Evolutionary conservation across 169 alveolate genomes (phyloP).

Genomic region (Cryptosporidium meleagridis): DNA sequence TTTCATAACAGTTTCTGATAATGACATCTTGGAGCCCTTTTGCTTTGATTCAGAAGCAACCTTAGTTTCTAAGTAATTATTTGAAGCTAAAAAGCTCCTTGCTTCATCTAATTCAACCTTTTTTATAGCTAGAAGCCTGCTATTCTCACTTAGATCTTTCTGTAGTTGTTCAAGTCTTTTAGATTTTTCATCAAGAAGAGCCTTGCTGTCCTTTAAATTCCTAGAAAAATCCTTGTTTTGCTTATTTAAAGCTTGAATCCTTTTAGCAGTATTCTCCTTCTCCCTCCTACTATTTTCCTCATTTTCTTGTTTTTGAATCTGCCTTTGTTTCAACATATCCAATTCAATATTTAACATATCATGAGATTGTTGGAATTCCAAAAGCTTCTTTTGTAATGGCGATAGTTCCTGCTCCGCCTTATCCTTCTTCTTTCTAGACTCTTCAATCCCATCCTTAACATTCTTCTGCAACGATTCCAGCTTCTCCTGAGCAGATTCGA

Average conservation of each 20-base stretch:
- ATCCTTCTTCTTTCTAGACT: conserved; percentile 58
- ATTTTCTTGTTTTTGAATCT: conserved; percentile 77
- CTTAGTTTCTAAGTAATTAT: not conserved
- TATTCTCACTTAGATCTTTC: conserved; percentile 48
- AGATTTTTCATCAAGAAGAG: conserved; percentile 81
- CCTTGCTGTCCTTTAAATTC: conserved; percentile 79
- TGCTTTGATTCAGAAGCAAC: conserved; percentile 15
- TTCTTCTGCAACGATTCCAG: conserved; percentile 29
- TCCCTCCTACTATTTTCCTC: conserved; percentile 76
- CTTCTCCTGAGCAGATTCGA: conserved; percentile 55
- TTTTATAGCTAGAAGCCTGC: conserved; percentile 1
- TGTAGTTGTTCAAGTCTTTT: conserved; percentile 75
- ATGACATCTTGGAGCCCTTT: not conserved
- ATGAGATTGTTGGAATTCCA: conserved; percentile 20
- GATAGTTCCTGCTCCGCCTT: conserved; percentile 54
- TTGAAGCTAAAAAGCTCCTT: conserved; percentile 32
- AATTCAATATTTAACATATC: conserved; percentile 57
- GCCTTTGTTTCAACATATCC: conserved; percentile 78
- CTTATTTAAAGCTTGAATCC: conserved; percentile 78
- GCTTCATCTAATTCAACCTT: conserved; percentile 60
- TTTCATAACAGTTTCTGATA: conserved; percentile 28
- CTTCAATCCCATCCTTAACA: conserved; percentile 45
- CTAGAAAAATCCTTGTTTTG: conserved; percentile 80
- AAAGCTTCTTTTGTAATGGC: conserved; percentile 31
- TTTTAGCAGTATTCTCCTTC: conserved; percentile 76